Evolutionary conservation across 2,329 filamentous ascomycete genomes (phyloP), one percentile per base, ranked within the genome.

Genomic region (Ceratocystis papillata): DNA sequence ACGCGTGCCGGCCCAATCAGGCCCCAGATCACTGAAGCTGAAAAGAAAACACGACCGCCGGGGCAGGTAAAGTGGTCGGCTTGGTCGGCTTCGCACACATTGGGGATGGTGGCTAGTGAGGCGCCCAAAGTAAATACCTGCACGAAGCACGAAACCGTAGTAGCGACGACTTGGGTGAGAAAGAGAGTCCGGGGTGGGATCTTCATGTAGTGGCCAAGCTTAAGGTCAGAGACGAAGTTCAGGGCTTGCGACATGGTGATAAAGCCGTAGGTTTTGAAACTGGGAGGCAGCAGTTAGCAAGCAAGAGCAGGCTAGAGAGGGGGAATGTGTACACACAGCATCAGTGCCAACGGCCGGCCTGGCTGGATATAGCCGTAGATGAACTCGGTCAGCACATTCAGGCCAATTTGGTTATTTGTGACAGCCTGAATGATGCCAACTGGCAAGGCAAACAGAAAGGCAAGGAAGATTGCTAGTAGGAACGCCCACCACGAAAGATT

Each of bases 361-460:
- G 87, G 87, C 69, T 89, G 86, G 71, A 90, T 87, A 71, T 90
- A 90, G 1, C 88, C 88, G 67, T 85, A 84, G 3, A 91, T 77
- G 69, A 90, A 89, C 75, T 89, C 87, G 0, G 87, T 88, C 69
- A 90, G 76, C 30, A 91, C 87, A 69, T 90, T 90, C 45, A 90
- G 77, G 1, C 86, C 86, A 46, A 89, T 85, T 76, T 88, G 77
- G 73, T 87, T 86, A 71, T 88, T 85, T 3, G 87, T 87, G 3
- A 86, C 79, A 46, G 86, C 87, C 71, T 88, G 81, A 44, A 90
- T 83, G 67, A 89, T 88, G 50, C 84, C 84, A 60, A 86, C 85
- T 0, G 87, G 87, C 12, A 89, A 74, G 7, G 85, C 78, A 72
- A 87, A 89, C 7, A 79, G 74, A 66, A 83, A 81, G 0, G 86